Evolutionary conservation across 1,284 basidiomycete genomes (phyloP), one percentile per base, ranked within the genome.

Genomic region (Leccinum insolens): DNA sequence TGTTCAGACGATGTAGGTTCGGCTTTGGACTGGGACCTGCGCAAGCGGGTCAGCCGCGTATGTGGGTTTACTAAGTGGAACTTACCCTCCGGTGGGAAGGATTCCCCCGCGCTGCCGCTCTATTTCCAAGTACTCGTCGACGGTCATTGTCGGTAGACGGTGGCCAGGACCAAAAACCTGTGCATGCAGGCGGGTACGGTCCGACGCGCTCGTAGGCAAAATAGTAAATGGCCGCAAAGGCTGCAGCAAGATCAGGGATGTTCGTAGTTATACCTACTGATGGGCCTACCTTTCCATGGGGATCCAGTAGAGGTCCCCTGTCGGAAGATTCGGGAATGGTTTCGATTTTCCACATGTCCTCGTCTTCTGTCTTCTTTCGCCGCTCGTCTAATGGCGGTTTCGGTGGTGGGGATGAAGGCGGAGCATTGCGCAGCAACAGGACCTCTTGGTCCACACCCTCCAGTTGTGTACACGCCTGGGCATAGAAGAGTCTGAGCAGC

Each of bases 61-160:
- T 63, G 14, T 41, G 49, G 58, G 61, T 64, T 34, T 60, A 37
- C 39, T 59, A 22, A 62, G 14, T 55, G 44, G 9, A 14, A 79
- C 91, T 79, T 76, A 95, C 94, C 95, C 95, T 80, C 94, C 94
- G 39, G 92, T 93, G 3, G 88, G 85, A 69, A 98, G 89, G 74
- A 99, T 90, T 67, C 95, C 96, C 0, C 96, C 96, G 63, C 94
- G 83, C 68, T 90, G 82, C 65, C 85, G 82, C 78, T 99, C 97
- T 68, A 96, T 90, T 72, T 93, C 90, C 25, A 99, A 86, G 76
- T 97, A 99, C 79, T 99, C 94, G 76, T 99, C 97, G 72, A 99
- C 90, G 1, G 92, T 88, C 98, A 99, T 99, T 0, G 95, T 97
- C 3, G 97, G 97, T 37, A 99, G 82, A 25, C 92, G 87, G 78